Conservation (phyloP, 1,284 basidiomycete species). For the Cystobasidiaceae sp. region DNA sequence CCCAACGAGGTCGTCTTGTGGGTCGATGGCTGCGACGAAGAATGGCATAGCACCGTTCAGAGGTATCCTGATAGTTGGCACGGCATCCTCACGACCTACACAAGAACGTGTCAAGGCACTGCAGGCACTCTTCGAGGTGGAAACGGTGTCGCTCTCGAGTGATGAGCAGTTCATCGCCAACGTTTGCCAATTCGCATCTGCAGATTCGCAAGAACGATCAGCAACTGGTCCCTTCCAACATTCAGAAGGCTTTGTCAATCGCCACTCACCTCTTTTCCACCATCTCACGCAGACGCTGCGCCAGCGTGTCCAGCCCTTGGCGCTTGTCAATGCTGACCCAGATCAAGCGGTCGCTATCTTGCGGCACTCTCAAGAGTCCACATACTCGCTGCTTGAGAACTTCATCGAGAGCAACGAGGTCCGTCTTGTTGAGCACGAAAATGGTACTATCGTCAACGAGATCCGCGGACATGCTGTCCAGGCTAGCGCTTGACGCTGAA, state of each 20-base stretch:
- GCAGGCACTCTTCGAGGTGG: slow-evolving; percentile 63
- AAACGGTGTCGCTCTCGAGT: slow-evolving; percentile 71
- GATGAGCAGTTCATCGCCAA: slow-evolving; percentile 58
- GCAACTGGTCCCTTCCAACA: no score
- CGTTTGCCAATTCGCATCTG: slow-evolving; percentile 37
- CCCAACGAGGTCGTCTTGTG: slow-evolving; percentile 60
- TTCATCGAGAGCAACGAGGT: background rate
- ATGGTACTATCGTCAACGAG: slow-evolving; percentile 33
- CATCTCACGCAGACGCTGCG: slow-evolving; percentile 55
- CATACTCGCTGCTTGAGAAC: background rate
- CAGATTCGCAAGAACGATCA: no score
- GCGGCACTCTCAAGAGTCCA: background rate
- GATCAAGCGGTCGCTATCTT: slow-evolving; percentile 5
- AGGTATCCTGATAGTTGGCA: no score
- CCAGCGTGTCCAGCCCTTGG: slow-evolving; percentile 56
- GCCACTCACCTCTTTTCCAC: slow-evolving; percentile 56
- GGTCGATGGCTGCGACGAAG: slow-evolving; percentile 11
- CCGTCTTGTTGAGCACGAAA: slow-evolving; percentile 38
- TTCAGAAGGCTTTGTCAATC: background rate
- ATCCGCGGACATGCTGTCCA: slow-evolving; percentile 35
- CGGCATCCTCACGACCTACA: no score
- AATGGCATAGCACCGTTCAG: no score
- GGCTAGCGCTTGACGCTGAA: background rate
- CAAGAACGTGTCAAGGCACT: slow-evolving; percentile 63
- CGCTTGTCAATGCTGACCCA: slow-evolving; percentile 59